phyloP scores from a whole-genome alignment of 257 asterid genomes.

The Fraxinus pennsylvanica region DNA sequence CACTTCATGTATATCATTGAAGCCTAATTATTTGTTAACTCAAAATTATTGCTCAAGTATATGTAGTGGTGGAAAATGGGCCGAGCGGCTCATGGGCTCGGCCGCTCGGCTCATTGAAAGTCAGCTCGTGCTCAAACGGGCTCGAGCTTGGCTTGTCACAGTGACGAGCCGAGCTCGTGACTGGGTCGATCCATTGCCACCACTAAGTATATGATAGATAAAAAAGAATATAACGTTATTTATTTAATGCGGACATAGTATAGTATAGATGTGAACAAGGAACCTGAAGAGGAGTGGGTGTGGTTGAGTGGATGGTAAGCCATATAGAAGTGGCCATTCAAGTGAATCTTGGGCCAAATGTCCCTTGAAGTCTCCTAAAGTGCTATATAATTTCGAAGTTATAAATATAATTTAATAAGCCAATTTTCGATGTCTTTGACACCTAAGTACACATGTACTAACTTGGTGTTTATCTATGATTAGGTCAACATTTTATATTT shows the following conservation, averaged over 20 bases:
- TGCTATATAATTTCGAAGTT: slow-evolving; percentile 15
- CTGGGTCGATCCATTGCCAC: no score
- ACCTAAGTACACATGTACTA: slow-evolving; percentile 8
- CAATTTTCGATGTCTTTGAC: neutral
- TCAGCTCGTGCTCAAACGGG: no score
- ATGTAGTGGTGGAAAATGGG: no score
- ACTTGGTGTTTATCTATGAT: slow-evolving; percentile 19
- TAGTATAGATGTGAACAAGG: neutral
- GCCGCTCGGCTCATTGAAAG: no score
- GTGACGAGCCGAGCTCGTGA: no score
- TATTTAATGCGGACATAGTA: neutral
- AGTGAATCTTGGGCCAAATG: slow-evolving; percentile 29
- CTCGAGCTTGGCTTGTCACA: no score
- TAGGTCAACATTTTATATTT: slow-evolving; percentile 27
- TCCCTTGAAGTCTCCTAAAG: slow-evolving; percentile 26
- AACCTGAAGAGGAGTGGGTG: neutral
- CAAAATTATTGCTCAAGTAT: neutral
- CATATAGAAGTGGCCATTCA: slow-evolving; percentile 27
- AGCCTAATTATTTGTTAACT: slow-evolving; percentile 9
- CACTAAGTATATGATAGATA: neutral
- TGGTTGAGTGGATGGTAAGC: neutral
- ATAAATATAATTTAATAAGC: slow-evolving; percentile 4
- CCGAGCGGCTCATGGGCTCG: no score
- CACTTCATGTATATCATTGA: slow-evolving; percentile 7
- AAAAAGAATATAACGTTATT: slow-evolving; percentile 5